These are phyloP conservation scores for Erodium maritimum DNA, from an alignment of 345 rosid species.

Conservation along the genomic window DNA sequence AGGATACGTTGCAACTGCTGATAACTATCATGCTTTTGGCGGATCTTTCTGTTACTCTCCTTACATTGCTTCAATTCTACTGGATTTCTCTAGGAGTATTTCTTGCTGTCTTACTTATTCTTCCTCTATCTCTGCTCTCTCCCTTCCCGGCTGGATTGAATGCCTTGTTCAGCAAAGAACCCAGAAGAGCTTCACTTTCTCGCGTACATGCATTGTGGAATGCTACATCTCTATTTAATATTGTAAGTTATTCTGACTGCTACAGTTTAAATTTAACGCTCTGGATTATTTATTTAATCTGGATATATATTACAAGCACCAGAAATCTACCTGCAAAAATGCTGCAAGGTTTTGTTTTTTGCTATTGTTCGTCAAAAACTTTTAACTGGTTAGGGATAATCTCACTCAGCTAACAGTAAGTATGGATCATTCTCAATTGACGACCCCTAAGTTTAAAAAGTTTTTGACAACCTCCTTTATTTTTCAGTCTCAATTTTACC, in stretches of 20 bases:
- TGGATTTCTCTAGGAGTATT: constrained; percentile 85
- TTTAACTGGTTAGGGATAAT: too few species aligned
- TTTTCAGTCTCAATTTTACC: too few species aligned
- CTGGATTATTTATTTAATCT: background rate
- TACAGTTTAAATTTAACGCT: background rate
- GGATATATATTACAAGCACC: background rate
- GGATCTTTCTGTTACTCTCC: constrained; percentile 78
- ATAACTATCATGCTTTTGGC: constrained; percentile 76
- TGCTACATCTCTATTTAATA: constrained; percentile 69
- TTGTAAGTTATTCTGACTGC: constrained; percentile 40
- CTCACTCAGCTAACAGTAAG: too few species aligned
- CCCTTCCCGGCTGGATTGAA: constrained; percentile 94
- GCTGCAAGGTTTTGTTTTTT: too few species aligned
- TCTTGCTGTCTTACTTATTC: constrained; percentile 78
- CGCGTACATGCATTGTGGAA: constrained; percentile 91
- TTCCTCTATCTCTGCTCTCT: constrained; percentile 79
- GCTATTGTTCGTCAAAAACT: background rate
- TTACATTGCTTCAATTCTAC: constrained; percentile 75
- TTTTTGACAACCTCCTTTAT: too few species aligned
- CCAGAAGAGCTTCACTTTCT: constrained; percentile 80
- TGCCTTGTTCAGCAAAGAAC: constrained; percentile 88
- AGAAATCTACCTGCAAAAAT: background rate
- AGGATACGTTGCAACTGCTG: constrained; percentile 70
- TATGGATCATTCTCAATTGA: too few species aligned
- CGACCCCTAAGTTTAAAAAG: too few species aligned